These are phyloP conservation scores for Penicillium goetzii DNA, from an alignment of 495 filamentous ascomycete species.

Conservation along the genomic window DNA sequence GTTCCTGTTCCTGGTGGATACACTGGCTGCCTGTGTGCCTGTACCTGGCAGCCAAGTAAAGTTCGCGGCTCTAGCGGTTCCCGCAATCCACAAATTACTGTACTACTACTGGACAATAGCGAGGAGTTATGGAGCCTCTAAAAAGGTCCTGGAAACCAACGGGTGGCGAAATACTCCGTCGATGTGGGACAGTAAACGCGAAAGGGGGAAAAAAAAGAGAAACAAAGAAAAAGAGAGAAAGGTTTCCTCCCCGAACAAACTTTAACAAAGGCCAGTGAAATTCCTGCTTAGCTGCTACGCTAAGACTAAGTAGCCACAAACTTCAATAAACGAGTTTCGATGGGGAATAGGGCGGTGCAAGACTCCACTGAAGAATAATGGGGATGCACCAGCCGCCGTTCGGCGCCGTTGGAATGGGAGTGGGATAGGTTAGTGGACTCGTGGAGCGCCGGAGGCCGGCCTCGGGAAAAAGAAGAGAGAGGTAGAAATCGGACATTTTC, in stretches of 20 bases:
- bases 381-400: constrained; percentile 23
- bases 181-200: constrained; percentile 12
- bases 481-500: constrained; percentile 4
- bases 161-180: background rate
- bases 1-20: background rate
- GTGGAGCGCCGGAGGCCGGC: background rate
- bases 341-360: constrained; percentile 15
- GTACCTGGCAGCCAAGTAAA: constrained; percentile 20
- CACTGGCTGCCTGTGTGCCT: background rate
- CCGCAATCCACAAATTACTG: constrained; percentile 8
- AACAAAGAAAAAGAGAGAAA: background rate
- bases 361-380: constrained; percentile 25
- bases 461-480: constrained; percentile 16
- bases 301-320: constrained; percentile 27
- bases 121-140: background rate
- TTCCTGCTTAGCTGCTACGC: constrained; percentile 25
- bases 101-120: background rate
- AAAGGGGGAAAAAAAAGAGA: constrained; percentile 20
- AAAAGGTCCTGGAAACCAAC: constrained; percentile 5
- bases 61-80: constrained; percentile 21
- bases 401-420: constrained; percentile 33
- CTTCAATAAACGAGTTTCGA: constrained; percentile 33
- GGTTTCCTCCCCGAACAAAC: constrained; percentile 6
- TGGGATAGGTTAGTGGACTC: constrained; percentile 5
- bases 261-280: constrained; percentile 16